Base-by-base conservation (phyloP, 2,329 filamentous ascomycete genomes). In the Talaromyces sp. region DNA sequence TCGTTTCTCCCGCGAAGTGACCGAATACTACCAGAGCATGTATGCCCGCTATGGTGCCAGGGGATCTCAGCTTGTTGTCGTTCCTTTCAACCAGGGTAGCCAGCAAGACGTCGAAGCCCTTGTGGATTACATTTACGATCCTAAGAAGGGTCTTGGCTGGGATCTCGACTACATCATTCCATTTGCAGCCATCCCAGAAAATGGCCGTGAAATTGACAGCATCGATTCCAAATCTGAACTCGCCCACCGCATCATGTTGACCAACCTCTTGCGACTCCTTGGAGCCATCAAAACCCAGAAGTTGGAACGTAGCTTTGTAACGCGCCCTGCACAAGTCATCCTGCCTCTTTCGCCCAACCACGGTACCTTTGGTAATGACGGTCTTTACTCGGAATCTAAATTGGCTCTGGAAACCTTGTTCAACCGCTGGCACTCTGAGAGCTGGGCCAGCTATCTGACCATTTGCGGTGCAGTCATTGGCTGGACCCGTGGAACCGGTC, bases 1-100 rank as follows among this genome's bases (percentile, higher is more conserved):
- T 71, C 88, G 94, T 67, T 99, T 94, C 82, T 99, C 94, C 17
- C 90, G 92, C 52, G 90, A 97, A 75, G 94, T 99, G 60, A 99
- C 94, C 6, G 94, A 99, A 80, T 99, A 97, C 81, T 99, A 99
- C 79, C 94, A 99, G 78, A 88, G 91, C 60, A 97, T 99, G 90
- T 99, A 99, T 77, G 90, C 92, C 64, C 90, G 92, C 63, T 96
- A 90, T 70, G 94, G 94, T 70, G 91, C 91, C 63, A 90, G 91
- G 65, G 94, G 94, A 65, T 97, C 94, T 61, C 92, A 97, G 79
- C 88, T 99, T 59, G 91, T 99, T 46, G 94, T 99, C 59, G 95
- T 97, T 59, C 94, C 95, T 55, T 99, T 99, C 85, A 99, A 99
- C 78, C 92, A 97, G 76, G 94, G 93, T 65, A 97, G 93, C 81